Base-by-base conservation (phyloP, 768 basidiomycete species). In the Hygrophoropsis aurantiaca region DNA sequence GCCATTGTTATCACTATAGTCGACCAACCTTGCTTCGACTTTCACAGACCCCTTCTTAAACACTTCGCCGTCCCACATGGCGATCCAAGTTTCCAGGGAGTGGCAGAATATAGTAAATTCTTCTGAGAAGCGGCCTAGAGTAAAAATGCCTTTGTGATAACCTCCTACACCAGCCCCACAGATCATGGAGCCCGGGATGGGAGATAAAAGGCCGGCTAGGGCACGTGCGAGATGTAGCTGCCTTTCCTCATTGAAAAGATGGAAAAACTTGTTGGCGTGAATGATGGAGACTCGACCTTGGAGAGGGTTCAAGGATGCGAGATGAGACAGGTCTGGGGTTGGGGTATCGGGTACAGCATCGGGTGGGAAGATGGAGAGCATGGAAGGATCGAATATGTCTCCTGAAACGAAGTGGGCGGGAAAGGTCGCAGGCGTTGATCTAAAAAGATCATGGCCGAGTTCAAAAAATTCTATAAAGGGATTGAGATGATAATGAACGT, bases 391-490 rank as follows among this genome's bases (percentile, higher is more conserved):
- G 41, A 84, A 75, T 0, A 65, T 68, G 52, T 85, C 75, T 2
- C 82, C 82, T 4, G 69, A 57, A 16, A 84, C 44, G 57, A 84
- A 84, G 0, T 67, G 60, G 0, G 71, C 77, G 1, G 78, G 77
- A 60, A 79, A 84, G 0, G 72, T 68, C 26, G 74, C 70, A 0
- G 74, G 72, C 0, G 74, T 77, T 2, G 75, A 71, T 42, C 59
- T 73, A 68, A 83, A 87, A 11, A 85, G 63, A 27, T 78, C 69
- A 54, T 84, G 81, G 1, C 83, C 82, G 3, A 74, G 64, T 4
- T 78, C 67, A 80, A 79, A 83, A 52, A 78, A 83, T 5, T 63
- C 81, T 82, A 44, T 11, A 5, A 2, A 10, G 18, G 19, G 13
- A 3, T 24, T 23, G 26, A 30, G 19, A 20, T 10, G 38, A 6